phyloP scores from a whole-genome alignment of 352 stramenopile genomes.

The Pythium phragmitis region DNA sequence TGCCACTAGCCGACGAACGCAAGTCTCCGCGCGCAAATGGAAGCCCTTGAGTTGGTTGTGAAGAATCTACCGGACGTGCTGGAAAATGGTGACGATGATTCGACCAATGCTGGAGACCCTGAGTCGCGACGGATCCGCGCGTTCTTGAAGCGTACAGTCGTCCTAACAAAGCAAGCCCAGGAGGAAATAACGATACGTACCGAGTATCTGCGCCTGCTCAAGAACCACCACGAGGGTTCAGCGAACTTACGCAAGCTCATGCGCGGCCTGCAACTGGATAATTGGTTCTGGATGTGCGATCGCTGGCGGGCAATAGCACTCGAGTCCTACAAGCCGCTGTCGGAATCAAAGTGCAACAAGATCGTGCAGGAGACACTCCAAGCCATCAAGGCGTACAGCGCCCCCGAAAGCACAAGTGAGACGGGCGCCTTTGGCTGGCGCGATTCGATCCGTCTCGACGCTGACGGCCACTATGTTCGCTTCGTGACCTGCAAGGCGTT shows the following conservation, averaged over 20 bases:
- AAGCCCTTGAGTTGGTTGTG: not conserved
- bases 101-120: not conserved
- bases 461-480: not conserved
- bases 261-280: not conserved
- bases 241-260: conserved; percentile 10
- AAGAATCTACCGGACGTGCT: not conserved
- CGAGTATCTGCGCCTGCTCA: not conserved
- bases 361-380: not conserved
- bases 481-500: conserved; percentile 9
- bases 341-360: not conserved
- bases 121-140: not conserved
- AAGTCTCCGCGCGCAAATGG: not conserved
- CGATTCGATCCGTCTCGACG: not conserved
- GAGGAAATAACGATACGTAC: not conserved
- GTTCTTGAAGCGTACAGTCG: not conserved
- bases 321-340: not conserved
- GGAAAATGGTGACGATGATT: not conserved
- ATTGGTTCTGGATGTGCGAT: conserved; percentile 13
- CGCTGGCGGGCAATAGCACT: conserved; percentile 2
- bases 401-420: too few species aligned
- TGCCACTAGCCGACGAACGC: not conserved
- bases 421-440: conserved; percentile 5
- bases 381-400: not conserved
- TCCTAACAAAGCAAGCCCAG: not conserved
- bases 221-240: not conserved